These are phyloP conservation scores for Spizellomyces punctatus DNA, from an alignment of 192 early-diverging fungal species.

Conservation along the genomic window DNA sequence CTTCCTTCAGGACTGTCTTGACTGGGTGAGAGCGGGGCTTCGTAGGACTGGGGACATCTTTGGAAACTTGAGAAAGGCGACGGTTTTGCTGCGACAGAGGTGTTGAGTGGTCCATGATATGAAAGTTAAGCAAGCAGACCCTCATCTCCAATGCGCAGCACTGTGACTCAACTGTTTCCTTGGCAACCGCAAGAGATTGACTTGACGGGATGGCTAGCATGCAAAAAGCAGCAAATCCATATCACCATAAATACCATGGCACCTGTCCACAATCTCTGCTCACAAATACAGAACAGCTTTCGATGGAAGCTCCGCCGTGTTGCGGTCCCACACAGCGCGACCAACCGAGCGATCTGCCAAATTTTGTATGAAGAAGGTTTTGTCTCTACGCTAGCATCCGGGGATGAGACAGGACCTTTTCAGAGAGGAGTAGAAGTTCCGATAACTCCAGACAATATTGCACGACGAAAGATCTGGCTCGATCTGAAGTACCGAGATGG, in stretches of 20 bases:
- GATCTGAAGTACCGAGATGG: slow-evolving; percentile 89
- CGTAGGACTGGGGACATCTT: too few species aligned
- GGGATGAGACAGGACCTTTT: slow-evolving; percentile 74
- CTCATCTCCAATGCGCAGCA: too few species aligned
- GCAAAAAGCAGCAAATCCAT: too few species aligned
- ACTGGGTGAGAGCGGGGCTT: too few species aligned
- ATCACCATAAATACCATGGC: background rate
- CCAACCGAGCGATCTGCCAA: slow-evolving; percentile 80
- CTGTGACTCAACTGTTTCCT: too few species aligned
- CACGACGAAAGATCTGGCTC: slow-evolving; percentile 72
- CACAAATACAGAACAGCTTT: slow-evolving; percentile 88
- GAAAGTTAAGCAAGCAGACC: too few species aligned
- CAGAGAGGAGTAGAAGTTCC: slow-evolving; percentile 61
- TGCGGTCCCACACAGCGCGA: slow-evolving; percentile 85
- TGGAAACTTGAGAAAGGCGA: too few species aligned
- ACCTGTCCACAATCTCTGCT: slow-evolving; percentile 25
- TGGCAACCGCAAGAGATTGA: too few species aligned
- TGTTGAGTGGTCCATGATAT: too few species aligned
- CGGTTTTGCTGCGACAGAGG: too few species aligned
- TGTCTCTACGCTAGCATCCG: slow-evolving; percentile 74
- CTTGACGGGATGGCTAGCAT: too few species aligned
- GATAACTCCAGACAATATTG: slow-evolving; percentile 65
- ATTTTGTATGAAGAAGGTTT: slow-evolving; percentile 94
- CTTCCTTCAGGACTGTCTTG: too few species aligned
- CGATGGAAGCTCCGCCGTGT: slow-evolving; percentile 76